Percentiles rank a stretch among this genome's conserved stretches.
Evolutionary conservation across 257 asterid species (phyloP).

Genomic region (Solanum ahanhuiri): DNA sequence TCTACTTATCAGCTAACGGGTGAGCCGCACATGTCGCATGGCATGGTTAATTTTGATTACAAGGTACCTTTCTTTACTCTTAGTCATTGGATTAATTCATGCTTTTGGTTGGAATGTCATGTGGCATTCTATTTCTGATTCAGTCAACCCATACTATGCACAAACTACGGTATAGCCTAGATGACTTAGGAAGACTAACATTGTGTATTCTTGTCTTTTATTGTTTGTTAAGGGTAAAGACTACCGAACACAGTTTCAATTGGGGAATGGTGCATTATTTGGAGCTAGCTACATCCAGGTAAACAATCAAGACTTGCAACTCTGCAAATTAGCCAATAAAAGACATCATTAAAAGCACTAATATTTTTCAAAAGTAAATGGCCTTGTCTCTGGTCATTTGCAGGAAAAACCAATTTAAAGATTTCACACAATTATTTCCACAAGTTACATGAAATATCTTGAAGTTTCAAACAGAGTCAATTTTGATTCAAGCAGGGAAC

Average conservation of each 20-base stretch:
- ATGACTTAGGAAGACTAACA: background rate
- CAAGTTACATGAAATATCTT: background rate
- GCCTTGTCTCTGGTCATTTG: background rate
- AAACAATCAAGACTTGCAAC: background rate
- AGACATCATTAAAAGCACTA: background rate
- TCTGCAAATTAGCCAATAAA: background rate
- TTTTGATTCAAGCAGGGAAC: background rate
- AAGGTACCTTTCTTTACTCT: slow-evolving; percentile 38
- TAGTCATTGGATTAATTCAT: background rate
- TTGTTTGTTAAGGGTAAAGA: slow-evolving; percentile 8
- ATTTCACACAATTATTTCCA: background rate
- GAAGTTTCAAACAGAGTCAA: background rate
- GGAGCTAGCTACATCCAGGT: slow-evolving; percentile 22
- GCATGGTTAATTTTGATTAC: slow-evolving; percentile 87
- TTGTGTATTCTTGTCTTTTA: background rate
- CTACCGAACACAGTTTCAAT: slow-evolving; percentile 10
- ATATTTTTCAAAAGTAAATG: background rate
- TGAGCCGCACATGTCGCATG: slow-evolving; percentile 95
- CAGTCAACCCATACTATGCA: background rate
- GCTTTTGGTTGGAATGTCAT: background rate
- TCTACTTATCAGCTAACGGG: slow-evolving; percentile 51
- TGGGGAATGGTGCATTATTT: slow-evolving; percentile 13
- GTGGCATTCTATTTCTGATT: background rate
- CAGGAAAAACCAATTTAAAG: background rate
- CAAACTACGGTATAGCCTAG: background rate